Evolutionary conservation across 108 stramenopile genomes (phyloP).

Genomic region (Cyclostephanos tholiformis): DNA sequence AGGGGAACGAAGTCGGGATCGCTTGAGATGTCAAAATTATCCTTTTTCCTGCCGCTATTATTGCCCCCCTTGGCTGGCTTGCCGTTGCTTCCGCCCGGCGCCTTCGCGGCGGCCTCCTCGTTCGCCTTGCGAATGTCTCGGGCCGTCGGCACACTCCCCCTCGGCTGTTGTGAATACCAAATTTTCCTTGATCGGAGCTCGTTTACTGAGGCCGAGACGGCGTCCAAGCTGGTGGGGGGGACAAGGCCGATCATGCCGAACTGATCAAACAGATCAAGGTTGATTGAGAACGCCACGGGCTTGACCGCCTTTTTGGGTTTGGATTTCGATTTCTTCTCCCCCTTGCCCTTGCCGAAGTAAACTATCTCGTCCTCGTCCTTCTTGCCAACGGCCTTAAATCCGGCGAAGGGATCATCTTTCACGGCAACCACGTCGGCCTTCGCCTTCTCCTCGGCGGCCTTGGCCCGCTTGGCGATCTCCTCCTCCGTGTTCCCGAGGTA

Average conservation of each 20-base stretch:
- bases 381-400: constrained; percentile 71
- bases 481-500: constrained; percentile 54
- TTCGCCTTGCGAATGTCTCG: constrained; percentile 87
- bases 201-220: constrained; percentile 80
- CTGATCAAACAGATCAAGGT: constrained; percentile 86
- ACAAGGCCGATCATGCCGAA: constrained; percentile 75
- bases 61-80: constrained; percentile 21
- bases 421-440: constrained; percentile 66
- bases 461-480: constrained; percentile 41
- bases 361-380: constrained; percentile 69
- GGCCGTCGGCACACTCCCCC: constrained; percentile 89
- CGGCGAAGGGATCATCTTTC: constrained; percentile 88
- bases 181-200: constrained; percentile 89
- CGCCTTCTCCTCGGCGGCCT: constrained; percentile 47
- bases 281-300: constrained; percentile 72
- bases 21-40: constrained; percentile 59
- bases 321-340: constrained; percentile 65
- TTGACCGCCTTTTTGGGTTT: constrained; percentile 62
- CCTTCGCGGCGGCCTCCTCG: constrained; percentile 59
- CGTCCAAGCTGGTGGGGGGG: constrained; percentile 79
- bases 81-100: constrained; percentile 17
- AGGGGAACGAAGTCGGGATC: constrained; percentile 78
- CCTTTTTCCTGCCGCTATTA: constrained; percentile 33
- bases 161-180: constrained; percentile 92
- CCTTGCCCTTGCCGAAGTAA: constrained; percentile 77